phyloP scores from a whole-genome alignment of 805 yeast genomes.

The Wickerhamiella lipophila region DNA sequence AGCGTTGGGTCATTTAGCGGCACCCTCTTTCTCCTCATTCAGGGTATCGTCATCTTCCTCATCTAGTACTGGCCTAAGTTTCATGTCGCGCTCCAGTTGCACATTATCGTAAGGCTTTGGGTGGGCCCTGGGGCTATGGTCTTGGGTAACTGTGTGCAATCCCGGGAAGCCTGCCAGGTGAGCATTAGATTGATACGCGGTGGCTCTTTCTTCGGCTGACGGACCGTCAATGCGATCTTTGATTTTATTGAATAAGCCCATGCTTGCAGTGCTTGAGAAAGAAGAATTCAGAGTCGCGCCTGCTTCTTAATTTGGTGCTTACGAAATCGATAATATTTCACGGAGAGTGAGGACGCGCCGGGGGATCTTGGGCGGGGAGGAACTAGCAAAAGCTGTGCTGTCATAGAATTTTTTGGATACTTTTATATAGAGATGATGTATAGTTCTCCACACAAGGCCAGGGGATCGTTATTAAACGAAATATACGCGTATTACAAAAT shows the following conservation, averaged over 20 bases:
- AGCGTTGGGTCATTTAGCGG: too few relatives aligned
- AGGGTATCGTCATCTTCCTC: neutral
- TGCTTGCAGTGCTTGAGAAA: neutral
- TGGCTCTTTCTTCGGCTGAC: neutral
- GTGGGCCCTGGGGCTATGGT: neutral
- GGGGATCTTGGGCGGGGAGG: too few relatives aligned
- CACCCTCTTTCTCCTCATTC: too few relatives aligned
- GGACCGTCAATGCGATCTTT: neutral
- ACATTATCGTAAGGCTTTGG: neutral
- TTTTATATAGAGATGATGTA: too few relatives aligned
- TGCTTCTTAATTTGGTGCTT: neutral
- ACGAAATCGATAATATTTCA: neutral
- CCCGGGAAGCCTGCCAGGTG: neutral
- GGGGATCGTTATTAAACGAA: too few relatives aligned
- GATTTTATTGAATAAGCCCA: neutral
- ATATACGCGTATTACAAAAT: too few relatives aligned
- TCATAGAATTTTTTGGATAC: too few relatives aligned
- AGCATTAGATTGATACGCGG: neutral
- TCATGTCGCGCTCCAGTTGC: neutral
- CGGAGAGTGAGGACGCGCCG: too few relatives aligned
- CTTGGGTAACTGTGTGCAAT: neutral
- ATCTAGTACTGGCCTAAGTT: neutral
- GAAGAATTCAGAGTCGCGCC: neutral
- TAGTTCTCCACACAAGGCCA: too few relatives aligned
- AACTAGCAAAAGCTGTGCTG: too few relatives aligned